Conservation (phyloP, 2,329 filamentous ascomycete species). For the Colletotrichum tropicale region DNA sequence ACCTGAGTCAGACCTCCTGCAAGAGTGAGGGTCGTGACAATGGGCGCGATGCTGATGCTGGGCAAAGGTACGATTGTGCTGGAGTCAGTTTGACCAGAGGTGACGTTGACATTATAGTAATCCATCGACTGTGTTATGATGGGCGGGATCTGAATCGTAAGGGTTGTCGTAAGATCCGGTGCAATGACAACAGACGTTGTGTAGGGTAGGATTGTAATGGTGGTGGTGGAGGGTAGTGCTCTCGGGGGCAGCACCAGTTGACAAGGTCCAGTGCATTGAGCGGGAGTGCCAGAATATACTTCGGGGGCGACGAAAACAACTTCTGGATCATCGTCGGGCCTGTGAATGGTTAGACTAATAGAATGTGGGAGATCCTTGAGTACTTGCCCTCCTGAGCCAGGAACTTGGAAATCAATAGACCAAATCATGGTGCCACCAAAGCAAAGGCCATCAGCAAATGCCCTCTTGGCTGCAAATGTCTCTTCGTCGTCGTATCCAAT, state of each 20-base stretch:
- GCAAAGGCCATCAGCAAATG: slow-evolving; percentile 28
- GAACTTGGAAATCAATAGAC: slow-evolving; percentile 28
- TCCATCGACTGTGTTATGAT: neutral
- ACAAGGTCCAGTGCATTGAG: neutral
- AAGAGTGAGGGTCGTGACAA: neutral
- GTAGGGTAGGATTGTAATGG: neutral
- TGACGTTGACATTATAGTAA: neutral
- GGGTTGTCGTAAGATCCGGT: neutral
- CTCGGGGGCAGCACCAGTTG: neutral
- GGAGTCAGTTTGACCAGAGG: neutral
- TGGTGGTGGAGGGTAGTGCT: neutral
- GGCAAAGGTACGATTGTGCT: neutral
- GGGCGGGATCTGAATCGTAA: neutral
- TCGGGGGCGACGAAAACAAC: neutral
- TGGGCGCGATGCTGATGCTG: neutral
- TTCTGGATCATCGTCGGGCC: neutral
- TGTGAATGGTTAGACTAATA: neutral
- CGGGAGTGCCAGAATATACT: neutral
- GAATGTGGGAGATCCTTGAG: neutral
- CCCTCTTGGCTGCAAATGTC: slow-evolving; percentile 27
- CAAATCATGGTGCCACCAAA: slow-evolving; percentile 37
- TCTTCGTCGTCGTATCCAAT: slow-evolving; percentile 29
- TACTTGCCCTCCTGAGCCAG: neutral
- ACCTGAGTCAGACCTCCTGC: neutral
- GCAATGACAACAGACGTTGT: neutral